A percentile compares a stretch with the other conserved stretches of the same genome.
phyloP scores from a whole-genome alignment of 1,284 basidiomycete species.

The Naganishia sp. region DNA sequence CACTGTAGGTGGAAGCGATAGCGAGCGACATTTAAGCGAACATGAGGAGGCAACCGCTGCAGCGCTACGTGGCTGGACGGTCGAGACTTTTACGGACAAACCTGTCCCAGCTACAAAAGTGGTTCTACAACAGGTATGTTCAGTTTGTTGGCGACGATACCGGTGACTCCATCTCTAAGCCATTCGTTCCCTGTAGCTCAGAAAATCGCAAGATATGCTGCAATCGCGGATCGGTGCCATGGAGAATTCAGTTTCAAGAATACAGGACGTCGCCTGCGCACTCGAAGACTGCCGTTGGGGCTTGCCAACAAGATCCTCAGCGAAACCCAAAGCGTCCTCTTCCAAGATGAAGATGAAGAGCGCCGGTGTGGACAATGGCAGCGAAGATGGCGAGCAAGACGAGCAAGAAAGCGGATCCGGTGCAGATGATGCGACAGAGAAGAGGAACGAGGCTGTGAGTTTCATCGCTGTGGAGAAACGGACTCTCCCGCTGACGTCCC shows the following conservation, averaged over 20 bases:
- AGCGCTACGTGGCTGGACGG: conserved; percentile 16
- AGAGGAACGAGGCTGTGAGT: conserved; percentile 21
- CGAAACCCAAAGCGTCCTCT: background rate
- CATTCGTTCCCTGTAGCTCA: background rate
- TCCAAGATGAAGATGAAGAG: background rate
- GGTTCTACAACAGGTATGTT: conserved; percentile 17
- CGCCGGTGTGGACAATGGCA: conserved; percentile 2
- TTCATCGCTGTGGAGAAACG: too few relatives aligned
- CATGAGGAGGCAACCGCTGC: conserved; percentile 14
- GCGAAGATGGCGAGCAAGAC: background rate
- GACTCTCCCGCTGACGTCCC: background rate
- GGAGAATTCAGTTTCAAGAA: conserved; percentile 2
- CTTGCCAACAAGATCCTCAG: background rate
- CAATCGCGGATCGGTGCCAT: conserved; percentile 7
- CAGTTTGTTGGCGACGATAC: too few relatives aligned
- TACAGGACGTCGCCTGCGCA: conserved; percentile 26
- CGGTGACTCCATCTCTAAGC: background rate
- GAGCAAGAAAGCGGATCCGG: background rate
- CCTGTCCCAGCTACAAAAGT: conserved; percentile 6
- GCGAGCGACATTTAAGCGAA: conserved; percentile 9
- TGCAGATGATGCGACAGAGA: conserved; percentile 19
- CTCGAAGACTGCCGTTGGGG: conserved; percentile 25
- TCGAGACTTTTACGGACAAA: conserved; percentile 23
- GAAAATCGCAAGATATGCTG: conserved; percentile 11
- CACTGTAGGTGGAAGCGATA: conserved; percentile 9